phyloP scores from a whole-genome alignment of 1,284 basidiomycete species.

The Moesziomyces parantarcticus region DNA sequence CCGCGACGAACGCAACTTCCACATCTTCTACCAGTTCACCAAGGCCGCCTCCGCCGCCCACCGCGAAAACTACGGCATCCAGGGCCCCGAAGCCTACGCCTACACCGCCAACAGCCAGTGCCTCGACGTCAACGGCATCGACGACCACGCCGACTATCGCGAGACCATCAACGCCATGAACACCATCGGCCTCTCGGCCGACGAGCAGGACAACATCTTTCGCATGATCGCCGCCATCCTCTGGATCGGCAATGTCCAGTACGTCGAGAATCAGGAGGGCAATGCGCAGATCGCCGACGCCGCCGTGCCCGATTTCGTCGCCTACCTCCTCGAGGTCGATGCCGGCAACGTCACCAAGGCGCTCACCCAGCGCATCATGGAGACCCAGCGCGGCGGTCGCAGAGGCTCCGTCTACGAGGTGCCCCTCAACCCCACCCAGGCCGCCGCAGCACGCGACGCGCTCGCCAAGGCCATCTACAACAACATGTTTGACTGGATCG shows the following conservation, averaged over 20 bases:
- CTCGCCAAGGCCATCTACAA: slow-evolving; percentile 97
- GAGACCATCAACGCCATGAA: slow-evolving; percentile 96
- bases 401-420: slow-evolving; percentile 96
- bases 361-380: slow-evolving; percentile 85
- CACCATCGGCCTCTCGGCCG: slow-evolving; percentile 82
- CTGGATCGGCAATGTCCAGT: slow-evolving; percentile 86
- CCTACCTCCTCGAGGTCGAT: slow-evolving; percentile 92
- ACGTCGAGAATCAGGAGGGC: slow-evolving; percentile 89
- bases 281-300: slow-evolving; percentile 85
- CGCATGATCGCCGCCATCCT: slow-evolving; percentile 90
- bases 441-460: slow-evolving; percentile 87
- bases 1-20: slow-evolving; percentile 95
- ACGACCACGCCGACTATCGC: slow-evolving; percentile 85
- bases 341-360: slow-evolving; percentile 82
- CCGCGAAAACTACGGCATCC: slow-evolving; percentile 93
- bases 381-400: slow-evolving; percentile 81
- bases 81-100: slow-evolving; percentile 93
- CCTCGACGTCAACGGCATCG: slow-evolving; percentile 88
- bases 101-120: slow-evolving; percentile 94
- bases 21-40: slow-evolving; percentile 99
- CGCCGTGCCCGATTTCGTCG: slow-evolving; percentile 93
- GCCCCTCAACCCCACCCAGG: slow-evolving; percentile 92
- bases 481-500: slow-evolving; percentile 99
- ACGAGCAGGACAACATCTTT: slow-evolving; percentile 93
- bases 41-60: slow-evolving; percentile 90